Conservation (phyloP, 768 basidiomycete genomes). For the Mycena belliarum region DNA sequence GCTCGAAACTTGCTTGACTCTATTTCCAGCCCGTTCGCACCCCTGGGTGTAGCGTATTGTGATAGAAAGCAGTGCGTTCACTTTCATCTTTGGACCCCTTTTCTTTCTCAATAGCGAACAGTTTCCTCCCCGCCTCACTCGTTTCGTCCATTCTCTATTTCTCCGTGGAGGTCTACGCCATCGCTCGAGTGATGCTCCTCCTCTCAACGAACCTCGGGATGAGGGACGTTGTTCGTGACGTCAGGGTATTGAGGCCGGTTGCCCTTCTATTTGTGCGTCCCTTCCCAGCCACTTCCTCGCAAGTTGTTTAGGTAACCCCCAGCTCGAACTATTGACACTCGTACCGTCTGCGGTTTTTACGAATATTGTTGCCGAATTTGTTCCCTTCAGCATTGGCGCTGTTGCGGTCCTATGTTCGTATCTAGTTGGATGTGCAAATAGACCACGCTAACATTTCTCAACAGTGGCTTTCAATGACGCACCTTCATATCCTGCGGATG, state of each 20-base stretch:
- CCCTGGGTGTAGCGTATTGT: constrained; percentile 30
- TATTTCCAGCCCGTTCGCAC: constrained; percentile 22
- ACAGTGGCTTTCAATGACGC: constrained; percentile 20
- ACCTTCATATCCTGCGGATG: neutral
- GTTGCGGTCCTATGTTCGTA: constrained; percentile 43
- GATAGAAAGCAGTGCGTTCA: constrained; percentile 30
- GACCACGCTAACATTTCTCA: neutral
- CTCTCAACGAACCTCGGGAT: constrained; percentile 20
- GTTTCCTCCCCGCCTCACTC: constrained; percentile 41
- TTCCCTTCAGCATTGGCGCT: constrained; percentile 44
- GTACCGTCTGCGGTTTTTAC: constrained; percentile 36
- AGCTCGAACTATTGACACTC: constrained; percentile 42
- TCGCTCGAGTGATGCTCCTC: constrained; percentile 34
- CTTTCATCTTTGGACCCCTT: neutral
- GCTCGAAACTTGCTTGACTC: neutral
- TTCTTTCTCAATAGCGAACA: constrained; percentile 19
- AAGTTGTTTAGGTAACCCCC: neutral
- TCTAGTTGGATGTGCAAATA: neutral
- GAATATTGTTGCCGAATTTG: constrained; percentile 39
- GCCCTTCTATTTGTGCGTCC: constrained; percentile 36
- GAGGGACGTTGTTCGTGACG: constrained; percentile 27
- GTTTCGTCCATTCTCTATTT: constrained; percentile 36
- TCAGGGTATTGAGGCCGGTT: constrained; percentile 33
- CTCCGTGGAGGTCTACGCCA: constrained; percentile 38
- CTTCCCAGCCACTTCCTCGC: neutral